Percentiles rank a stretch among this genome's conserved stretches.
These are phyloP conservation scores for Platanthera guangdongensis DNA, from an alignment of 106 monocot species.

Conservation along the genomic window DNA sequence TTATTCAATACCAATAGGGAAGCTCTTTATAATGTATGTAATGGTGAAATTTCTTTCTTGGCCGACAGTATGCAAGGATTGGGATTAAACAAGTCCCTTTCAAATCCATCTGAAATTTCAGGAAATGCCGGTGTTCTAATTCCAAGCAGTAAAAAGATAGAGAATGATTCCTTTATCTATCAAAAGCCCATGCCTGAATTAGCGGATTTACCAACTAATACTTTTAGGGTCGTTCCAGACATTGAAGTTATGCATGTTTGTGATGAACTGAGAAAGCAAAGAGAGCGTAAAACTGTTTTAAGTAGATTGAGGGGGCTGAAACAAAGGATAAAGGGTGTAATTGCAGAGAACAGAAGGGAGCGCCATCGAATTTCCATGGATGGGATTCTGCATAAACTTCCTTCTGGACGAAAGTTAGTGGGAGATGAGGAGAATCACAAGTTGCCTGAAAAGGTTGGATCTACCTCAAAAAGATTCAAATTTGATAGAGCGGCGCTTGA, in stretches of 20 bases:
- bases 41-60: constrained; percentile 16
- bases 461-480: constrained; percentile 5
- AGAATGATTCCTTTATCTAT: background rate
- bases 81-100: constrained; percentile 14
- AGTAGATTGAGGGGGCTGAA: constrained; percentile 25
- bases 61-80: constrained; percentile 1
- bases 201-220: background rate
- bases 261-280: constrained; percentile 6
- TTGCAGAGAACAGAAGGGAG: constrained; percentile 35
- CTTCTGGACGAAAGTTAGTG: constrained; percentile 36
- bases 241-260: background rate
- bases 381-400: constrained; percentile 65
- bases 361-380: constrained; percentile 51
- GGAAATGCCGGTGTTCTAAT: background rate
- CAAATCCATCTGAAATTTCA: constrained; percentile 2
- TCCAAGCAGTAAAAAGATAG: background rate
- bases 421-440: constrained; percentile 13
- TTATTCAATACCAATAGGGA: constrained; percentile 33
- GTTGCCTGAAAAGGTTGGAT: background rate
- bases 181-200: background rate
- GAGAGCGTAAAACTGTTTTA: background rate
- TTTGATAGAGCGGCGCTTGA: constrained; percentile 2
- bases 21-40: constrained; percentile 26
- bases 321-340: constrained; percentile 29
- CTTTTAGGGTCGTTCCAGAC: background rate